Evolutionary conservation across 192 early-diverging fungal species (phyloP).

Genomic region (Coemansia sp.): DNA sequence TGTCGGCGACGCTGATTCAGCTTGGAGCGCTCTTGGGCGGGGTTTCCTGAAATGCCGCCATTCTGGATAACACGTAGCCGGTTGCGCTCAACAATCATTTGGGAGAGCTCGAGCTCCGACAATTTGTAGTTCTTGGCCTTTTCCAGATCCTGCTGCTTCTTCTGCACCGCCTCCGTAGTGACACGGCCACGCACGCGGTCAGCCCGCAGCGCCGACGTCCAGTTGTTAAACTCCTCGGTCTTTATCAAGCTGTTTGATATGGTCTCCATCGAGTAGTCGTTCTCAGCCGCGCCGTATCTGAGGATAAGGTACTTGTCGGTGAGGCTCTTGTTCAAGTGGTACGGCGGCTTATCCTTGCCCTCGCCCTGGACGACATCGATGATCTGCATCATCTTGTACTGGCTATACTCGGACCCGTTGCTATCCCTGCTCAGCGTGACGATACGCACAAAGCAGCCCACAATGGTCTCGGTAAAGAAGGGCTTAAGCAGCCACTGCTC

Average conservation of each 20-base stretch:
- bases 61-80: conserved; percentile 39
- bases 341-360: conserved; percentile 55
- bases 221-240: conserved; percentile 60
- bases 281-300: conserved; percentile 67
- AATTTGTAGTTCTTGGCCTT: conserved; percentile 61
- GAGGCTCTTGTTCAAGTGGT: conserved; percentile 58
- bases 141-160: conserved; percentile 59
- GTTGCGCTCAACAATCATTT: conserved; percentile 62
- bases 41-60: conserved; percentile 25
- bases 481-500: conserved; percentile 72
- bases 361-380: conserved; percentile 57
- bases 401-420: conserved; percentile 57
- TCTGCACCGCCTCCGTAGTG: conserved; percentile 53
- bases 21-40: conserved; percentile 51
- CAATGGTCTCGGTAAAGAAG: conserved; percentile 65
- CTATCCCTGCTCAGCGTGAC: conserved; percentile 41
- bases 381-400: conserved; percentile 61
- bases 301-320: conserved; percentile 67
- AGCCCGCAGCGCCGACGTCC: conserved; percentile 52
- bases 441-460: conserved; percentile 68
- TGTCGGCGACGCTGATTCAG: conserved; percentile 53
- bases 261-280: conserved; percentile 70
- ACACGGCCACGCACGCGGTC: conserved; percentile 52
- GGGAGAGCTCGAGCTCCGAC: conserved; percentile 59
- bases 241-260: conserved; percentile 72